Evolutionary conservation across 164 flowering plant species (phyloP).

Genomic region (Vitis riparia): DNA sequence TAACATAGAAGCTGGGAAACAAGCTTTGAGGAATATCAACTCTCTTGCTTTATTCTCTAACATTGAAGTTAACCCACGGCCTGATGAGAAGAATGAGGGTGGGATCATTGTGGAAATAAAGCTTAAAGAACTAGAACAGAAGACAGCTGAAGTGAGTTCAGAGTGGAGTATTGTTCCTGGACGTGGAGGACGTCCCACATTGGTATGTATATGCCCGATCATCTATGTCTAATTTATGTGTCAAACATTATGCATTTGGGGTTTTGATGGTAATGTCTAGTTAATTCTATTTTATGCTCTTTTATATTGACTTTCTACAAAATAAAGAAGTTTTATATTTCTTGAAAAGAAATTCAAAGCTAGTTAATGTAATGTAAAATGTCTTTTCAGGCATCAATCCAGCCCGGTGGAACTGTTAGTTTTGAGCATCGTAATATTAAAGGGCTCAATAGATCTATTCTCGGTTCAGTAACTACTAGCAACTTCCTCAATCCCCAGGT

Average conservation of each 20-base stretch:
- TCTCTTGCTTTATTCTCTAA: slow-evolving; percentile 85
- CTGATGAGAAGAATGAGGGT: slow-evolving; percentile 96
- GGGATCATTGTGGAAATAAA: slow-evolving; percentile 95
- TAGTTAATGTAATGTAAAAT: slow-evolving; percentile 5
- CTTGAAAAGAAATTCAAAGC: neutral
- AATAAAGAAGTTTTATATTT: too few species aligned
- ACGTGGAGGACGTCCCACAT: slow-evolving; percentile 90
- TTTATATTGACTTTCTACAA: neutral
- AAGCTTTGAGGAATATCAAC: slow-evolving; percentile 91
- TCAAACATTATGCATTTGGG: neutral
- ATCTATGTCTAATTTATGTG: neutral
- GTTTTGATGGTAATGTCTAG: neutral
- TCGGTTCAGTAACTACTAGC: slow-evolving; percentile 93
- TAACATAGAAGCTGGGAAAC: slow-evolving; percentile 95
- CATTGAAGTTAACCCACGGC: slow-evolving; percentile 95
- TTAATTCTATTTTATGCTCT: neutral
- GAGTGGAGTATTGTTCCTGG: slow-evolving; percentile 99
- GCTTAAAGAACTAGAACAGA: slow-evolving; percentile 95
- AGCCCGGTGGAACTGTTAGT: slow-evolving; percentile 96
- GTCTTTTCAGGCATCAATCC: slow-evolving; percentile 80
- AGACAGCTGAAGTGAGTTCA: slow-evolving; percentile 92
- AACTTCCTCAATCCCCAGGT: slow-evolving; percentile 98
- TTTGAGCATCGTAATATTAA: slow-evolving; percentile 91
- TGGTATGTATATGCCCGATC: slow-evolving; percentile 44
- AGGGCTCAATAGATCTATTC: slow-evolving; percentile 86